Evolutionary conservation across 140 eudicot species (phyloP).

Genomic region (Flaveria floridana): DNA sequence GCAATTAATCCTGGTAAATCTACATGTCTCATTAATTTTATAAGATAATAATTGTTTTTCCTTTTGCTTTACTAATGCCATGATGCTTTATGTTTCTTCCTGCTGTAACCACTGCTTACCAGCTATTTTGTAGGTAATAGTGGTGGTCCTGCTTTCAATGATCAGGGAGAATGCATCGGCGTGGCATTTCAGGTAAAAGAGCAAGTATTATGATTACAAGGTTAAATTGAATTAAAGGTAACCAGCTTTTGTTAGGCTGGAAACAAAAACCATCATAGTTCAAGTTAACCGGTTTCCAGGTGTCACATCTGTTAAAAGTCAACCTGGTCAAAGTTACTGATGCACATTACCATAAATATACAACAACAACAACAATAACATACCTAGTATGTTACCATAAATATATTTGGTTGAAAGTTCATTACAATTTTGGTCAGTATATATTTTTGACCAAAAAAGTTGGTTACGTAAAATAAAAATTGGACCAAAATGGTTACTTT

Average conservation of each 20-base stretch:
- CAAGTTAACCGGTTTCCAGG: not conserved
- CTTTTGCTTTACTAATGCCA: not conserved
- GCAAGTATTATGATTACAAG: not conserved
- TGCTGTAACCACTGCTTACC: conserved; percentile 42
- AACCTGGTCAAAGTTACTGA: not conserved
- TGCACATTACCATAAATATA: not conserved
- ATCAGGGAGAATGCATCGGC: conserved; percentile 92
- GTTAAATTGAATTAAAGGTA: not conserved
- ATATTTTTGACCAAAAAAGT: not conserved
- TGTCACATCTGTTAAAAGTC: not conserved
- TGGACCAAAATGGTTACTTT: not conserved
- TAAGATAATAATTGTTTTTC: conserved; percentile 4
- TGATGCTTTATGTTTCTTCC: conserved; percentile 28
- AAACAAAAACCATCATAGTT: not conserved
- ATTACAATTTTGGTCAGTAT: not conserved
- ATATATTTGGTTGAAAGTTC: not conserved
- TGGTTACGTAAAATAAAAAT: not conserved
- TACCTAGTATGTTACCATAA: not conserved
- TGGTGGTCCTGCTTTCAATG: conserved; percentile 98
- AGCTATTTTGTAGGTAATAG: conserved; percentile 77
- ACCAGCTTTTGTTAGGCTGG: conserved; percentile 1
- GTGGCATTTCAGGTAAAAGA: conserved; percentile 91
- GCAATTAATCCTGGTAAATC: conserved; percentile 89
- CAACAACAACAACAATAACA: too few species aligned
- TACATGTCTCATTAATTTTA: conserved; percentile 9